Evolutionary conservation across 2,329 filamentous ascomycete genomes (phyloP).

Genomic region (Cladosporium sp.): DNA sequence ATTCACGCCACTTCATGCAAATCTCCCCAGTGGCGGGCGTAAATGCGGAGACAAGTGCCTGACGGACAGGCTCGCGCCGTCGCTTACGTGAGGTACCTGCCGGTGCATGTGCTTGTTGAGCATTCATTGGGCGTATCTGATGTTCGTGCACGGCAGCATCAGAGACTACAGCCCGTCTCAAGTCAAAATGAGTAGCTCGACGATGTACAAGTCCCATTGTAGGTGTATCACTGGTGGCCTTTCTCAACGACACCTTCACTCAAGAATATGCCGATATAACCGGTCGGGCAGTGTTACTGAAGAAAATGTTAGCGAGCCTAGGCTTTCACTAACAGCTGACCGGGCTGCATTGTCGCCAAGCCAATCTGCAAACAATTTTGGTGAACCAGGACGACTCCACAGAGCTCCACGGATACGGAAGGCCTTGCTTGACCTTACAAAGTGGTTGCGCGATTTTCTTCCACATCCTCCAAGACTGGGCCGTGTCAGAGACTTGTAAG

Average conservation of each 20-base stretch:
- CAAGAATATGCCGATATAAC: not conserved
- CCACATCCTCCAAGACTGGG: not conserved
- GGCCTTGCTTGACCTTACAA: not conserved
- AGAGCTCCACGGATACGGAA: not conserved
- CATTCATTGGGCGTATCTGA: conserved; percentile 1
- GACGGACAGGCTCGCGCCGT: not conserved
- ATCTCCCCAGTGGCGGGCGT: conserved; percentile 7
- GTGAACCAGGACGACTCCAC: not conserved
- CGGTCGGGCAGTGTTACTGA: not conserved
- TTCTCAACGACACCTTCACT: not conserved
- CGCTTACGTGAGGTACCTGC: conserved; percentile 7
- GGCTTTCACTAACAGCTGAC: not conserved
- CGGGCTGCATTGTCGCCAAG: not conserved
- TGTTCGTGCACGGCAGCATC: not conserved
- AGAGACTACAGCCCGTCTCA: not conserved
- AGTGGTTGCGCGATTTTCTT: conserved; percentile 8
- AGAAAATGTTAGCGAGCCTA: not conserved
- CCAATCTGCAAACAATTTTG: not conserved
- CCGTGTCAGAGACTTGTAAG: not conserved
- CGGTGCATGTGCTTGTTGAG: not conserved
- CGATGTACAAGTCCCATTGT: not conserved
- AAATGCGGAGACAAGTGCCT: conserved; percentile 5
- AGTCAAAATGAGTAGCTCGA: not conserved
- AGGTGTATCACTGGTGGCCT: conserved; percentile 12
- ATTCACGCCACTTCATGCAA: conserved; percentile 5